Percentiles rank a stretch among this genome's conserved stretches.
Evolutionary conservation across 2,329 filamentous ascomycete genomes (phyloP).

Genomic region (Beauveria rudraprayagi): DNA sequence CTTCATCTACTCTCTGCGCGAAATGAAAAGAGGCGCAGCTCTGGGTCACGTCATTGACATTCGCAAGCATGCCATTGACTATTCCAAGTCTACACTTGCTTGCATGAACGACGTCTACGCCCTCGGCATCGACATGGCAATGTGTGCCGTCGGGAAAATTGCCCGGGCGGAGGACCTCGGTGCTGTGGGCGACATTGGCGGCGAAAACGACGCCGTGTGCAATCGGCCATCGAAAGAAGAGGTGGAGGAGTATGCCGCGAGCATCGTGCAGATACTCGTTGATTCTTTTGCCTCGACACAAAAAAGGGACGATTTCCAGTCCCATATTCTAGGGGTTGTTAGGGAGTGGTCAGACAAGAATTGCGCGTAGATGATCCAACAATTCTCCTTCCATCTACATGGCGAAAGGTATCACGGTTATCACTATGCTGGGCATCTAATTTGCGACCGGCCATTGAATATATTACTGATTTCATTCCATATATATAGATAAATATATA

Average conservation of each 20-base stretch:
- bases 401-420: no score
- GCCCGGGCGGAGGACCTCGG: constrained; percentile 5
- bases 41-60: not conserved
- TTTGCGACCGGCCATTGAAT: no score
- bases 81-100: not conserved
- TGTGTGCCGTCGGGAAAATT: not conserved
- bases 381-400: no score
- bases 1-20: constrained; percentile 7
- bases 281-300: constrained; percentile 4
- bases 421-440: no score
- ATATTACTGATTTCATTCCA: no score
- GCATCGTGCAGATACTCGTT: constrained; percentile 6
- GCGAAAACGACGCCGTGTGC: not conserved
- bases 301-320: constrained; percentile 6
- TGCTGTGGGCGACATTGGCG: not conserved
- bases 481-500: no score
- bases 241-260: constrained; percentile 7
- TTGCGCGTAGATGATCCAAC: not conserved
- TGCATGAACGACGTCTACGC: constrained; percentile 5
- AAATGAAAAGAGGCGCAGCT: not conserved
- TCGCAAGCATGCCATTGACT: constrained; percentile 3
- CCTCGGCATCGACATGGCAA: not conserved
- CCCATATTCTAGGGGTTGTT: constrained; percentile 2
- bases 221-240: not conserved
- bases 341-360: constrained; percentile 10